Conservation (phyloP, 495 filamentous ascomycete species). For the Chaetomium tenue region DNA sequence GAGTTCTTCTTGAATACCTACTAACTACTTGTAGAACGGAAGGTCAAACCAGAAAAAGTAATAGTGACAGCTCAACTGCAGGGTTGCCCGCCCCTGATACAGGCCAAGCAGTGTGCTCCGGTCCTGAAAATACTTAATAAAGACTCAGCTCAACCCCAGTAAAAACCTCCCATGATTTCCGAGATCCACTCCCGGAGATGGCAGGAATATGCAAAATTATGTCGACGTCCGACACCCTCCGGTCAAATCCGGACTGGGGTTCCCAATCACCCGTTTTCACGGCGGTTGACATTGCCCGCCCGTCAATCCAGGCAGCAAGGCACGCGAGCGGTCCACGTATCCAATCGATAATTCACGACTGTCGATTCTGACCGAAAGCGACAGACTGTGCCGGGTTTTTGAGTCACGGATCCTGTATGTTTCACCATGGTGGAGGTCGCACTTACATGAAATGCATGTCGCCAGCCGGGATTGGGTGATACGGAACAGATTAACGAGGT, state of each 20-base stretch:
- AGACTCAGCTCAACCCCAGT: background rate
- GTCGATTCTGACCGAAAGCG: background rate
- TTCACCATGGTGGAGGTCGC: background rate
- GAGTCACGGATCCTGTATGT: background rate
- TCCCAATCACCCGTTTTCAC: conserved; percentile 10
- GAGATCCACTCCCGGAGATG: conserved; percentile 25
- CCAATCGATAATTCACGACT: background rate
- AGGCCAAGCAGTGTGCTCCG: conserved; percentile 12
- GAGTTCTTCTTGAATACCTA: too few relatives aligned
- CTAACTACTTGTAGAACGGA: background rate
- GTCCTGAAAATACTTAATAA: conserved; percentile 8
- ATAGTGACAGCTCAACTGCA: background rate
- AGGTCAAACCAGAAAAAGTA: background rate
- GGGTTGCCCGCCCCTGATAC: conserved; percentile 7
- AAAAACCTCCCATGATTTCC: conserved; percentile 11
- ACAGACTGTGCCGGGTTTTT: background rate
- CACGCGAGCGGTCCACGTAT: background rate
- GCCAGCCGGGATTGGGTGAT: conserved; percentile 3
- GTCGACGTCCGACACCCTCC: background rate
- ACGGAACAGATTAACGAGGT: background rate
- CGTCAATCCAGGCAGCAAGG: background rate
- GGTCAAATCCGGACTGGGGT: background rate
- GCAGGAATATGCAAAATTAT: conserved; percentile 10
- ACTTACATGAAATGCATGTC: background rate
- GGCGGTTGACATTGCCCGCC: background rate